These are phyloP conservation scores for Trypanosoma mega DNA, from an alignment of 208 protist genomes.

Conservation along the genomic window DNA sequence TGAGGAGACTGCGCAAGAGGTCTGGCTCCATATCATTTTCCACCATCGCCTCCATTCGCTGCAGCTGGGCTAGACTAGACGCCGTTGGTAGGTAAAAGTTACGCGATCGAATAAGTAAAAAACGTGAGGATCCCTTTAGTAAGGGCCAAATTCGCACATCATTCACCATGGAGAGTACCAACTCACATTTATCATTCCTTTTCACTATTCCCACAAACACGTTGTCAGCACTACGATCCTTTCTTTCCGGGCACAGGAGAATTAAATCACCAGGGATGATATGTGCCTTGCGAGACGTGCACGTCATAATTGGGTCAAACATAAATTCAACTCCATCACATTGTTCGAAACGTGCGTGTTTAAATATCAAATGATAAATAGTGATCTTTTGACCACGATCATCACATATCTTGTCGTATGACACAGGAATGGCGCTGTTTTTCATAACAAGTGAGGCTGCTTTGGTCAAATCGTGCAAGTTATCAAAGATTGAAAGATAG, in stretches of 20 bases:
- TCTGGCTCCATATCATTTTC: not conserved
- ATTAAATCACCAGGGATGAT: not conserved
- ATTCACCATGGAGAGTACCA: slow-evolving; percentile 1
- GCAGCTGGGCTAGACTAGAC: slow-evolving; percentile 1
- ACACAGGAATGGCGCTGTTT: not conserved
- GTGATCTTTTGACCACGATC: too few species aligned
- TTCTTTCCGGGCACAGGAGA: not conserved
- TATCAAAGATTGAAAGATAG: slow-evolving; percentile 2
- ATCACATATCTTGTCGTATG: not conserved
- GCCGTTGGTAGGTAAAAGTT: slow-evolving; percentile 9
- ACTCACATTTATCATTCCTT: not conserved
- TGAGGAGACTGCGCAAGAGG: not conserved
- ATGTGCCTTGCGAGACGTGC: not conserved
- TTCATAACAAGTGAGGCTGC: not conserved
- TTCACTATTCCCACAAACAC: not conserved
- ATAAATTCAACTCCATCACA: not conserved
- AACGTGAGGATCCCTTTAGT: not conserved
- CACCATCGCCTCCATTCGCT: not conserved
- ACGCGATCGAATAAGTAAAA: not conserved
- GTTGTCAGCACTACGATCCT: not conserved
- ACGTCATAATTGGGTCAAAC: not conserved
- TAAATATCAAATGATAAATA: not conserved
- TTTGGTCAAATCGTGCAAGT: not conserved
- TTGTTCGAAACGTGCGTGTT: not conserved
- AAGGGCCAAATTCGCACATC: not conserved